Evolutionary conservation across 305 asterid species (phyloP).

Genomic region (Fraxinus floribunda): DNA sequence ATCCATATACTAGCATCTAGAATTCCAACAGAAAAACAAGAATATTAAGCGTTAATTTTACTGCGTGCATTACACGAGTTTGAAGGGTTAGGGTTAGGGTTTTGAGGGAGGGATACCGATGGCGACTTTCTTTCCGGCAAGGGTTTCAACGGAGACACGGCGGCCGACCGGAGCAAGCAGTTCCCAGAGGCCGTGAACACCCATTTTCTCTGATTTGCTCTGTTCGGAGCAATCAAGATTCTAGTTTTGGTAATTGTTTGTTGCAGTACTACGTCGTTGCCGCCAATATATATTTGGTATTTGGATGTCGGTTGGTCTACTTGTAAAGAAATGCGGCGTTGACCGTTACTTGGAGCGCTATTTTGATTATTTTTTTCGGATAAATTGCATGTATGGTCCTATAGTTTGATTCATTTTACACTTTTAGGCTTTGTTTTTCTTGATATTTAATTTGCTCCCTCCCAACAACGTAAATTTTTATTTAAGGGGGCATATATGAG

Average conservation of each 20-base stretch:
- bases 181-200: constrained; percentile 97
- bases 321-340: background rate
- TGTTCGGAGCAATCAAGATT: constrained; percentile 3
- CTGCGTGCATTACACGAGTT: background rate
- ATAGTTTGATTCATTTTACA: background rate
- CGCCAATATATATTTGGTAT: constrained; percentile 23
- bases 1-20: constrained; percentile 98
- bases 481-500: background rate
- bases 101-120: constrained; percentile 50
- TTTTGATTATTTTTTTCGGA: background rate
- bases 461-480: background rate
- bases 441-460: background rate
- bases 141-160: constrained; percentile 96
- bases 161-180: constrained; percentile 97
- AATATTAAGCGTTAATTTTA: background rate
- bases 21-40: background rate
- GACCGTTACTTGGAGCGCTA: background rate
- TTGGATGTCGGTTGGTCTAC: constrained; percentile 22
- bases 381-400: background rate
- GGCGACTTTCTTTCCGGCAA: constrained; percentile 85
- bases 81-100: constrained; percentile 32
- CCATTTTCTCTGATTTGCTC: constrained; percentile 41
- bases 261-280: constrained; percentile 7
- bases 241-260: background rate
- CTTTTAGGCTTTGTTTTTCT: background rate